A percentile compares a stretch with the other conserved stretches of the same genome.
Evolutionary conservation across 2,329 filamentous ascomycete genomes (phyloP).

Genomic region (Diaporthe amygdali): DNA sequence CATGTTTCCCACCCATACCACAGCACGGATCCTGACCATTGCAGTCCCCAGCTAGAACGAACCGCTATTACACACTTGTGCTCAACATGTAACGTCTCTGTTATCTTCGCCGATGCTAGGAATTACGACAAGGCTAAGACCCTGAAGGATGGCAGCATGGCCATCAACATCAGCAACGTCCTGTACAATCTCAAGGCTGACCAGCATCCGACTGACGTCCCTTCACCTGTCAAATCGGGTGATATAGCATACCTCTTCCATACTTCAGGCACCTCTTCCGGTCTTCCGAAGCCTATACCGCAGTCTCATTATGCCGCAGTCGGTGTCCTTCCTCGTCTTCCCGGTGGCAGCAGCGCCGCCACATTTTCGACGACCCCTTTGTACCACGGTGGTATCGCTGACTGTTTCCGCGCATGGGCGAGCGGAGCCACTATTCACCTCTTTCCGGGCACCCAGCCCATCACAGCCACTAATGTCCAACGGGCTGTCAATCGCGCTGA

Average conservation of each 20-base stretch:
- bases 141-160: constrained; percentile 8
- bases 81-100: constrained; percentile 43
- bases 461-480: constrained; percentile 60
- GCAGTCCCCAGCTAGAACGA: constrained; percentile 50
- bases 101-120: constrained; percentile 51
- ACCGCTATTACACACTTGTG: constrained; percentile 60
- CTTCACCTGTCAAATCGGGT: neutral
- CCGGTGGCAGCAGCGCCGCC: constrained; percentile 40
- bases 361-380: constrained; percentile 71
- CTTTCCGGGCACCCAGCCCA: constrained; percentile 62
- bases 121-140: constrained; percentile 21
- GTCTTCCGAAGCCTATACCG: constrained; percentile 66
- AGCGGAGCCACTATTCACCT: constrained; percentile 65
- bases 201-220: neutral
- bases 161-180: constrained; percentile 27
- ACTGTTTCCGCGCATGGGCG: constrained; percentile 67
- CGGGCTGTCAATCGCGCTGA: constrained; percentile 48
- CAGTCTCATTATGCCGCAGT: constrained; percentile 62
- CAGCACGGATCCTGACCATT: neutral
- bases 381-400: constrained; percentile 69
- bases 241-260: constrained; percentile 65
- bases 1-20: constrained; percentile 23
- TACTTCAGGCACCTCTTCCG: constrained; percentile 69
- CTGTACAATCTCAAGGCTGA: constrained; percentile 22
- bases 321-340: constrained; percentile 57